A percentile compares a stretch with the other conserved stretches of the same genome.
phyloP scores from a whole-genome alignment of 129 eudicot genomes.

The Erigeron canadensis region DNA sequence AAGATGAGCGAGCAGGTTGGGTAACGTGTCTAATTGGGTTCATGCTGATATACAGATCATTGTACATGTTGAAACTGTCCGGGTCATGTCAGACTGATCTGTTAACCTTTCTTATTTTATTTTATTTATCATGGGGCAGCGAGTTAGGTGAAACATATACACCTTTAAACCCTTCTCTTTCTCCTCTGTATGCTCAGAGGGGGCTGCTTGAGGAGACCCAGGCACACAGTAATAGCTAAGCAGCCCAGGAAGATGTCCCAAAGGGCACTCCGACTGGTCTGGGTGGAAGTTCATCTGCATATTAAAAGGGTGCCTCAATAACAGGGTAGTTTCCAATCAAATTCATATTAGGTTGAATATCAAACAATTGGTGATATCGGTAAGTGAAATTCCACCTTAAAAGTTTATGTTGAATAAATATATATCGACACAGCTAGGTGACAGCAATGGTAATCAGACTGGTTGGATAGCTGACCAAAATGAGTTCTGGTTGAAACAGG shows the following conservation, averaged over 20 bases:
- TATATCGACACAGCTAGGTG: slow-evolving; percentile 14
- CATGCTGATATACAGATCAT: neutral
- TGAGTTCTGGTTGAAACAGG: too few relatives aligned
- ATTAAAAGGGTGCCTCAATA: slow-evolving; percentile 42
- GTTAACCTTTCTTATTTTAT: slow-evolving; percentile 17
- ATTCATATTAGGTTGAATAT: slow-evolving; percentile 44
- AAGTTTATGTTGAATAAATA: neutral
- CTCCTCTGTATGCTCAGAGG: slow-evolving; percentile 85
- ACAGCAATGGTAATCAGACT: slow-evolving; percentile 6
- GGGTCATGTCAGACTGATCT: neutral
- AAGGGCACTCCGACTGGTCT: slow-evolving; percentile 37
- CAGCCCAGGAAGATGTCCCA: slow-evolving; percentile 45
- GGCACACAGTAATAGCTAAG: slow-evolving; percentile 35
- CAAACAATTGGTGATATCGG: slow-evolving; percentile 54
- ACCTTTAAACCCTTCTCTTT: slow-evolving; percentile 88
- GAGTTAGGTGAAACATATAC: slow-evolving; percentile 75
- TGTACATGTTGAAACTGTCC: neutral
- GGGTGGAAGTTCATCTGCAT: slow-evolving; percentile 43
- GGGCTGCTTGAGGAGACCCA: slow-evolving; percentile 62
- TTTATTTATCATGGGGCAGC: slow-evolving; percentile 90
- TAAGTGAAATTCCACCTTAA: slow-evolving; percentile 29
- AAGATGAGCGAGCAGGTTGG: neutral
- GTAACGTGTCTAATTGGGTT: neutral
- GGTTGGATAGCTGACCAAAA: neutral
- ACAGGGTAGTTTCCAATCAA: slow-evolving; percentile 49